A percentile compares a stretch with the other conserved stretches of the same genome.
Evolutionary conservation across 345 rosid genomes (phyloP).

Genomic region (Conringia planisiliqua): DNA sequence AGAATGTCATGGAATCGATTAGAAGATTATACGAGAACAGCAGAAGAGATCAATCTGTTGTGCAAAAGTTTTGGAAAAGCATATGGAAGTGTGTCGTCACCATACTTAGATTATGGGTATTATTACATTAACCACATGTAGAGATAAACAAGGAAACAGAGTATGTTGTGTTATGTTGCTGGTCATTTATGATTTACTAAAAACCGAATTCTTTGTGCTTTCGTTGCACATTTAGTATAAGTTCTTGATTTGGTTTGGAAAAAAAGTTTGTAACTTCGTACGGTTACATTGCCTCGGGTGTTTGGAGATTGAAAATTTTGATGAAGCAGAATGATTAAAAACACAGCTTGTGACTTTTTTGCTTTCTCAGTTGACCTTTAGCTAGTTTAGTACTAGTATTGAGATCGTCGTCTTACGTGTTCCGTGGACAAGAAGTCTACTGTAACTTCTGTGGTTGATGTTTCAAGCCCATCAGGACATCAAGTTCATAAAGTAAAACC

Average conservation of each 20-base stretch:
- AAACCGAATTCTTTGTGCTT: neutral
- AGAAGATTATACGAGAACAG: neutral
- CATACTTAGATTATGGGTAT: neutral
- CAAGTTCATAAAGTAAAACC: neutral
- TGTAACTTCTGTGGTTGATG: neutral
- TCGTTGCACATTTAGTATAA: neutral
- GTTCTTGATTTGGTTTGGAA: neutral
- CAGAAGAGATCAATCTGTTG: neutral
- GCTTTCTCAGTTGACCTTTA: neutral
- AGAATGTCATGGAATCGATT: constrained; percentile 6
- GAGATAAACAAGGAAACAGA: neutral
- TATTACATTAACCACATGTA: neutral
- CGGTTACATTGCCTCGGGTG: neutral
- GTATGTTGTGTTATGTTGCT: neutral
- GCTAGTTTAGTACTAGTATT: neutral
- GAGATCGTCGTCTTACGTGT: neutral
- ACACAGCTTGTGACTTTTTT: neutral
- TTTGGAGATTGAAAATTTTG: neutral
- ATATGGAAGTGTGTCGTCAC: constrained; percentile 1
- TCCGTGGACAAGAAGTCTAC: neutral
- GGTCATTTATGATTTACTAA: neutral
- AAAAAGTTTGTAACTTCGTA: neutral
- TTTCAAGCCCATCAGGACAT: neutral
- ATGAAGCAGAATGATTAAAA: neutral
- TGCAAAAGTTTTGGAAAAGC: constrained; percentile 8